Evolutionary conservation across 176 grass and related monocot genomes (phyloP), one percentile per base, ranked within the genome.

Genomic region (Eleusine indica): DNA sequence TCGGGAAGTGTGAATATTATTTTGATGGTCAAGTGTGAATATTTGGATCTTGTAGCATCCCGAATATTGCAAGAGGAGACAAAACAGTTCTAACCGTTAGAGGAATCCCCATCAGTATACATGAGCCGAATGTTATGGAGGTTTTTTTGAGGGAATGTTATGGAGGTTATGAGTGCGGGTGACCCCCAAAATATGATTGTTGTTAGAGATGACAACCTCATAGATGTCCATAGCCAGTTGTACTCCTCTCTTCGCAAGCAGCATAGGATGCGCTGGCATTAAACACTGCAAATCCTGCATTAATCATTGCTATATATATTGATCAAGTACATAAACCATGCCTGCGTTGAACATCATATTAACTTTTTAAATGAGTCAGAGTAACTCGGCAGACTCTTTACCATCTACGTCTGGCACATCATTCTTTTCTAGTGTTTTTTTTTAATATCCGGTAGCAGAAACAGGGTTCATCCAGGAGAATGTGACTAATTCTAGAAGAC

Each of bases 31-130:
- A 28, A 99, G 89, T 63, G 35, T 90, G 78, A 96, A 96, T 67
- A 96, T 99, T 35, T 76, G 96, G 83, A 15, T 96, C 96, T 90
- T 99, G 96, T 76, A 99, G 78, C 96, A 96, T 99, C 64, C 93
- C 82, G 86, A 99, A 99, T 51, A 93, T 99, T 22, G 93, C 96
- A 80, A 99, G 92, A 64, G 93, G 91, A 25, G 96, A 96, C 58
- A 99, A 92, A 90, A 99, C 96, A 82, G 87, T 91, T 29, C 96
- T 93, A 41, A 93, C 83, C 13, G 89, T 99, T 42, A 99, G 75
- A 89, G 96, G 93, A 84, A 96, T 91, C 53, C 91, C 96, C 91
- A 88, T 85, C 37, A 87, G 44, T 83, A 99, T 94, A 68, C 96
- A 99, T 41, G 96, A 87, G 41, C 96, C 91, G 14, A 99, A 94